Conservation (phyloP, 805 yeast species). For the Ogataea ramenticola region DNA sequence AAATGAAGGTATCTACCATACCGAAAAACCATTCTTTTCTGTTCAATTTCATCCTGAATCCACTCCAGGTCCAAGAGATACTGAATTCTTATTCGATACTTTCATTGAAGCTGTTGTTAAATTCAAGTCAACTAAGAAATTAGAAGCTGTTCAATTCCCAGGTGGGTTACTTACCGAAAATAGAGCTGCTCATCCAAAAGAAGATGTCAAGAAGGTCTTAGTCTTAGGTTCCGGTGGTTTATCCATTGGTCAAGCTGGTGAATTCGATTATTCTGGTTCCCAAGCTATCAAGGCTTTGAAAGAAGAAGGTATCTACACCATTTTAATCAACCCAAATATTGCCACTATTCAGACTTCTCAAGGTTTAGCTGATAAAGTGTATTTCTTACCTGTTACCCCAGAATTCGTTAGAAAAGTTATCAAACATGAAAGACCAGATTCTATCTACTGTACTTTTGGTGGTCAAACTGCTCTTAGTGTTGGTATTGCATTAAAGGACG, state of each 20-base stretch:
- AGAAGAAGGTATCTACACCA: slow-evolving; percentile 96
- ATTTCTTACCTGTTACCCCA: slow-evolving; percentile 94
- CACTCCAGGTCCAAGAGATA: slow-evolving; percentile 98
- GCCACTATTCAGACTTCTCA: slow-evolving; percentile 98
- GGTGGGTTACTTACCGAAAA: slow-evolving; percentile 78
- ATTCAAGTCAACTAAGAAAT: slow-evolving; percentile 43
- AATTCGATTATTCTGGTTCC: slow-evolving; percentile 97
- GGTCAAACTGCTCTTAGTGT: slow-evolving; percentile 98
- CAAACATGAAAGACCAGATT: slow-evolving; percentile 92
- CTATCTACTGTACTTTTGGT: slow-evolving; percentile 95
- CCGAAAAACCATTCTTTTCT: slow-evolving; percentile 83
- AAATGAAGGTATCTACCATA: slow-evolving; percentile 96
- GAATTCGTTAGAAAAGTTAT: slow-evolving; percentile 96
- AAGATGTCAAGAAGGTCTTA: slow-evolving; percentile 81
- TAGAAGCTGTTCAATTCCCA: slow-evolving; percentile 80
- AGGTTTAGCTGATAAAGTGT: slow-evolving; percentile 96
- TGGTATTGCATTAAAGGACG: slow-evolving; percentile 93
- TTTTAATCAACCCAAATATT: slow-evolving; percentile 93
- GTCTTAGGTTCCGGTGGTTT: slow-evolving; percentile 98
- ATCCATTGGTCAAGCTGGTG: slow-evolving; percentile 99
- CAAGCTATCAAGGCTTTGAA: slow-evolving; percentile 98
- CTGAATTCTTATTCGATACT: slow-evolving; percentile 93
- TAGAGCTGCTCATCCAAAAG: slow-evolving; percentile 67
- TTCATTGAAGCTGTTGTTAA: slow-evolving; percentile 78
- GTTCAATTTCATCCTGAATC: slow-evolving; percentile 99